Evolutionary conservation across 352 stramenopile genomes (phyloP).

Genomic region (Phytophthora syringae): DNA sequence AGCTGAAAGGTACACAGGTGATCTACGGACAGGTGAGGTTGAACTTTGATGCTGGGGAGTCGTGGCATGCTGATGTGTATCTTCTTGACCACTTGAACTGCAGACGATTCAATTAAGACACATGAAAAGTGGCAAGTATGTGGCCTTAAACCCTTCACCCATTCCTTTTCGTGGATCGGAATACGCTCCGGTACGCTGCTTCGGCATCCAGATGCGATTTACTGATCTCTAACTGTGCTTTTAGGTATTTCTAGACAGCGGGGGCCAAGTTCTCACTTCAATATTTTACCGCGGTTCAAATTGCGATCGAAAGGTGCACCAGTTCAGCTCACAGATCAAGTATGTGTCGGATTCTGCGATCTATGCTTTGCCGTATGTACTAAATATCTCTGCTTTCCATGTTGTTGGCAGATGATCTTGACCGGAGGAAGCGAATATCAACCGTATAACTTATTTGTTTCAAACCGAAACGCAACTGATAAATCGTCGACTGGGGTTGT

Average conservation of each 20-base stretch:
- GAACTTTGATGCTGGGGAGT: not conserved
- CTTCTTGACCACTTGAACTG: not conserved
- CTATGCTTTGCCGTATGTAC: not conserved
- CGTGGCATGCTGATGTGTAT: not conserved
- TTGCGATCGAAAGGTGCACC: constrained; percentile 66
- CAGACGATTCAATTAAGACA: constrained; percentile 70
- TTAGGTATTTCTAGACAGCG: constrained; percentile 58
- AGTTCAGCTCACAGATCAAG: constrained; percentile 73
- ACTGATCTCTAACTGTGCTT: constrained; percentile 25
- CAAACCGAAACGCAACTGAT: constrained; percentile 51
- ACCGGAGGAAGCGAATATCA: constrained; percentile 54
- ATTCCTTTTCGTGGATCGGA: constrained; percentile 61
- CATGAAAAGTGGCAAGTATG: constrained; percentile 64
- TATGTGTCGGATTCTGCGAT: constrained; percentile 13
- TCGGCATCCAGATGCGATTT: not conserved
- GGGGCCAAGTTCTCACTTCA: constrained; percentile 61
- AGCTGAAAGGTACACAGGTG: constrained; percentile 61
- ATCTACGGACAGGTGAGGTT: constrained; percentile 65
- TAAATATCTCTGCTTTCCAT: not conserved
- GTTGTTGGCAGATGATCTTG: constrained; percentile 49
- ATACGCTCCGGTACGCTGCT: constrained; percentile 48
- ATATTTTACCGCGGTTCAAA: constrained; percentile 66
- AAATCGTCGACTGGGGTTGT: constrained; percentile 46
- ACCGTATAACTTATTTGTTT: constrained; percentile 69
- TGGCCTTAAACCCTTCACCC: constrained; percentile 53